phyloP scores from a whole-genome alignment of 441 rosid genomes.

The Pelargonium australe region DNA sequence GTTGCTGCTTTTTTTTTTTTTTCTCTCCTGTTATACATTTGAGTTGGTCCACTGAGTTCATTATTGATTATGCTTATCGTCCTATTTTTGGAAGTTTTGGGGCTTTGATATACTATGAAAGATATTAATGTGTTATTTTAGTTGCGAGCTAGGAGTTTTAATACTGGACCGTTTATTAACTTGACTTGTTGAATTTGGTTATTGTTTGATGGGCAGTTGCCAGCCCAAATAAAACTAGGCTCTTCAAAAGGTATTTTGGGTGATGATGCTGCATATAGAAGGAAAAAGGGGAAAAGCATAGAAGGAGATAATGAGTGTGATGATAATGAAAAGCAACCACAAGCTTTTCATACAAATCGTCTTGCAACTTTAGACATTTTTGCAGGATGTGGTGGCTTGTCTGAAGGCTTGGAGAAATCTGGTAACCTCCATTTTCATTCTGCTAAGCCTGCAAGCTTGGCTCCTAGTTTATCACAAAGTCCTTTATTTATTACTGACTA shows the following conservation, averaged over 20 bases:
- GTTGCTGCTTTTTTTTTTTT: background rate
- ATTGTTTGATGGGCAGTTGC: conserved; percentile 40
- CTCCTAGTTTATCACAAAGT: background rate
- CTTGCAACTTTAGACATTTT: conserved; percentile 78
- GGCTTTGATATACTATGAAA: background rate
- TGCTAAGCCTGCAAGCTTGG: background rate
- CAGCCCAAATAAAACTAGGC: conserved; percentile 47
- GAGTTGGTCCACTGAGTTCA: background rate
- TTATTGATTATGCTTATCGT: background rate
- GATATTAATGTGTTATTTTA: background rate
- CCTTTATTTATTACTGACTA: background rate
- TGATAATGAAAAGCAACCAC: conserved; percentile 29
- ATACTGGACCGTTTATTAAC: too few species aligned
- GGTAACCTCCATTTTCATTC: conserved; percentile 33
- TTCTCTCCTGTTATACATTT: background rate
- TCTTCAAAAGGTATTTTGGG: conserved; percentile 37
- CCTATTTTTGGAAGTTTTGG: background rate
- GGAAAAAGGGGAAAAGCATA: conserved; percentile 72
- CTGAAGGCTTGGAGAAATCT: conserved; percentile 66
- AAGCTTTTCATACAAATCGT: conserved; percentile 28
- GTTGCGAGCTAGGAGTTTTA: background rate
- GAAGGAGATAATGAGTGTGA: conserved; percentile 45
- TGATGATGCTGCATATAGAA: conserved; percentile 49
- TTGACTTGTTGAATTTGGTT: background rate
- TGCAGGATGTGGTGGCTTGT: conserved; percentile 95